Base-by-base conservation (phyloP, 1,284 basidiomycete species). In the Coniferiporia weirii region DNA sequence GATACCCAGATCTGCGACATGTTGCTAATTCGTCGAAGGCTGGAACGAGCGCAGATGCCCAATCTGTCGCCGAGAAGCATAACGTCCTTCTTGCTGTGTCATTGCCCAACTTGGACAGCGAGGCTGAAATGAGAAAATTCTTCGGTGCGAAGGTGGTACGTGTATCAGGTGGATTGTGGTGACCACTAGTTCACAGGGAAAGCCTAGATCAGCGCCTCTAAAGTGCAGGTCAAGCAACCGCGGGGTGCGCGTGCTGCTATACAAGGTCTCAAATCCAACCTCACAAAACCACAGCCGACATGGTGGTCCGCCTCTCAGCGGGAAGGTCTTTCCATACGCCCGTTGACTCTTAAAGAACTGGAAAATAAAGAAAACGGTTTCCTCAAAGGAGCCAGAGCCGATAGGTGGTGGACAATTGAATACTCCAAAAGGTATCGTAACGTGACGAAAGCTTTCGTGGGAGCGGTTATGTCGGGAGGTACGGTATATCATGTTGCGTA, bases 111-210 rank as follows among this genome's bases (percentile, higher is more conserved):
- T 83, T 97, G 15, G 93, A 97, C 62, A 80, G 86, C 9, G 93
- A 95, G 59, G 86, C 87, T 0, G 95, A 98, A 70, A 82, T 97
- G 72, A 85, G 89, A 59, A 88, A 85, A 63, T 95, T 97, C 79
- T 98, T 98, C 67, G 95, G 95, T 1, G 82, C 91, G 6, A 91
- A 88, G 69, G 93, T 96, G 56, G 82, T 96, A 13, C 76, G 83
- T 61, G 79, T 82, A 27, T 45, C 17, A 27, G 27, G 5, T 17
- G 10, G 1, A 17, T 27, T 10, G 27, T n/a, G 43, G 65, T 13
- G n/a, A 50, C 27, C 50, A 8, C 27, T 4, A 20, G 4, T 54
- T 64, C 2, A 55, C 66, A 4, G 56, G 71, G 1, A 66, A 65
- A 1, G 62, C 71, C 58, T 71, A 6, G 64, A 67, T 22, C 43